phyloP scores from a whole-genome alignment of 2,329 filamentous ascomycete species.

The Penicillium sp. region DNA sequence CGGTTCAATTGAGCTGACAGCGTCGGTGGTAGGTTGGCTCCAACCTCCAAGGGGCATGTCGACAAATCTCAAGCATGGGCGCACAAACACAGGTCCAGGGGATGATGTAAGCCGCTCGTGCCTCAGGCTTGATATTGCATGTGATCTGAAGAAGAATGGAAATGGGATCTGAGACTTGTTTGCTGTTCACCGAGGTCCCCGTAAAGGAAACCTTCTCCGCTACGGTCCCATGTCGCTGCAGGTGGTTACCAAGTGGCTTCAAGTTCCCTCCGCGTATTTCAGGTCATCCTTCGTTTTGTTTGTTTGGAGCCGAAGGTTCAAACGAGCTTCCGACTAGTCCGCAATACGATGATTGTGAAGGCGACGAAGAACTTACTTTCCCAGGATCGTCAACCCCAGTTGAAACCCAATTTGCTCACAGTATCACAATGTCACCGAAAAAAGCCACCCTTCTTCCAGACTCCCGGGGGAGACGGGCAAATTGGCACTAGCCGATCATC shows the following conservation, averaged over 20 bases:
- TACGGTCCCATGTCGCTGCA: neutral
- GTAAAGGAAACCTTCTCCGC: neutral
- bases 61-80: conserved; percentile 5
- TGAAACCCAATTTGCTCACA: neutral
- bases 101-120: conserved; percentile 14
- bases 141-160: neutral
- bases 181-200: neutral
- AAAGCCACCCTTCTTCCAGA: conserved; percentile 3
- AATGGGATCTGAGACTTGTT: neutral
- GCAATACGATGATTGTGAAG: neutral
- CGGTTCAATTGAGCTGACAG: conserved; percentile 12
- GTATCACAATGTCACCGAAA: neutral
- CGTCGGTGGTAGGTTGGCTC: neutral
- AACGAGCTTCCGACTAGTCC: neutral
- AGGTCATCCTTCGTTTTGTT: neutral
- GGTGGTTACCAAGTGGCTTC: too few species aligned
- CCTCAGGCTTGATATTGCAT: conserved; percentile 5
- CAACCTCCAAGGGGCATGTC: neutral
- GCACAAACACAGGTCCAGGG: neutral
- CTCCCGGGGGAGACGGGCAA: neutral
- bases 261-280: too few species aligned
- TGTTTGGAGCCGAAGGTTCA: neutral
- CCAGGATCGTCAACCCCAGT: neutral
- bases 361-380: neutral
- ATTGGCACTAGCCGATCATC: conserved; percentile 13